These are phyloP conservation scores for Mortierella antarctica DNA, from an alignment of 192 early-diverging fungal species.

Conservation along the genomic window DNA sequence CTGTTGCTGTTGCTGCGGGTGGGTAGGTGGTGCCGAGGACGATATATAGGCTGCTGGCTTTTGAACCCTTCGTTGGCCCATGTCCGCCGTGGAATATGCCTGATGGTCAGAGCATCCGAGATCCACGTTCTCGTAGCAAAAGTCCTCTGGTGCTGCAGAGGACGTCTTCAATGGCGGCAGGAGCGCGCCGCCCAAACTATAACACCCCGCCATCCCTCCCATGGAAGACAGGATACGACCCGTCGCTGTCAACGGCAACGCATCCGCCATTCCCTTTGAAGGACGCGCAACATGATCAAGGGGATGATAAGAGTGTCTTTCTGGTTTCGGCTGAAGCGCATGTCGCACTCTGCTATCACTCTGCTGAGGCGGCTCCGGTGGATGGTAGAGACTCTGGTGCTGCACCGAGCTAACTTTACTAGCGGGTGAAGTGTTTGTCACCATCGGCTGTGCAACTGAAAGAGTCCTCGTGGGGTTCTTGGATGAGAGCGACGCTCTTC, in stretches of 20 bases:
- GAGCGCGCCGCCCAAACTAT: background rate
- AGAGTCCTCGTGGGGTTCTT: background rate
- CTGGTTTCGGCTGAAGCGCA: conserved; percentile 1
- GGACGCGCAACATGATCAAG: background rate
- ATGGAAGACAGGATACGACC: conserved; percentile 30
- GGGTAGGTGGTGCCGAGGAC: background rate
- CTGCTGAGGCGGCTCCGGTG: conserved; percentile 14
- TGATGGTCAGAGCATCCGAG: too few species aligned
- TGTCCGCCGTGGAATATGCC: too few species aligned
- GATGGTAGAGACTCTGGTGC: conserved; percentile 25
- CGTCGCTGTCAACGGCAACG: conserved; percentile 17
- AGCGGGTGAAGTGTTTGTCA: background rate
- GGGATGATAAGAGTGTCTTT: background rate
- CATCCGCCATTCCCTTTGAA: background rate
- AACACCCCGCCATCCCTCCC: conserved; percentile 27
- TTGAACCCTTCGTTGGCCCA: background rate
- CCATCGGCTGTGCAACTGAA: too few species aligned
- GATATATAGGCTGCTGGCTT: background rate
- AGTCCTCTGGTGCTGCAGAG: too few species aligned
- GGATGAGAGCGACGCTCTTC: conserved; percentile 21
- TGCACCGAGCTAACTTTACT: background rate
- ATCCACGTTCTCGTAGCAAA: too few species aligned
- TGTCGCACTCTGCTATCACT: background rate
- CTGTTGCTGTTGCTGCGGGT: background rate
- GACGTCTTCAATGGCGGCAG: too few species aligned